Evolutionary conservation across 345 rosid genomes (phyloP), one percentile per base, ranked within the genome.

Genomic region (Acer negundo): DNA sequence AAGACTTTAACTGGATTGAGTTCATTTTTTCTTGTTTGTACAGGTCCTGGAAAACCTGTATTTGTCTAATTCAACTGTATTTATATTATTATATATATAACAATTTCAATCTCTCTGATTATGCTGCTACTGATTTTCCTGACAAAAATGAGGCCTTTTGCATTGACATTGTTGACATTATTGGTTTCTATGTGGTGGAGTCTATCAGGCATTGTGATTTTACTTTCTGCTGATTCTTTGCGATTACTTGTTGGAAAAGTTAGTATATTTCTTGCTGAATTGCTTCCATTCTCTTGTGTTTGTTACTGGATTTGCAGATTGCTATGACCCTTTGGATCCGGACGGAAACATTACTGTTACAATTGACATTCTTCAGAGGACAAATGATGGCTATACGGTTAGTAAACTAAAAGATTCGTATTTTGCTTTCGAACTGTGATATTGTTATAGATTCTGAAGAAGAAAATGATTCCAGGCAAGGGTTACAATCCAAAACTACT

Each of bases 271-370:
- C 38, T 40, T 75, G 70, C 8, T 47, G 56, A 23, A 44, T n/a
- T 70, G 1, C 56, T 53, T 51, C 31, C 28, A 58, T 23, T 19
- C 44, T 35, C 35, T 8, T 58, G 55, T 23, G 12, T 81, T 56
- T 13, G 59, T 65, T 71, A 24, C 67, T 69, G 75, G 13, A 0
- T 23, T 70, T 80, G 85, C 88, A 91, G 94, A 86, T 78, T 81
- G 92, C 76, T 87, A 81, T 82, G 94, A 91, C 55, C 89, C 89
- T 69, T 75, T 87, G 87, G 92, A 91, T 82, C 95, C 91, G 7
- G 75, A 72, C 3, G 93, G 95, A 58, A 82, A 86, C 73, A 82
- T 88, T 76, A 84, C 89, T 12, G 82, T 88, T 49, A 84, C 86
- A 49, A 85, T 89, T 1, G 91, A 91, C 70, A 81, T 88, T 49